Base-by-base conservation (phyloP, 1,284 basidiomycete species). In the Agroathelia rolfsii region DNA sequence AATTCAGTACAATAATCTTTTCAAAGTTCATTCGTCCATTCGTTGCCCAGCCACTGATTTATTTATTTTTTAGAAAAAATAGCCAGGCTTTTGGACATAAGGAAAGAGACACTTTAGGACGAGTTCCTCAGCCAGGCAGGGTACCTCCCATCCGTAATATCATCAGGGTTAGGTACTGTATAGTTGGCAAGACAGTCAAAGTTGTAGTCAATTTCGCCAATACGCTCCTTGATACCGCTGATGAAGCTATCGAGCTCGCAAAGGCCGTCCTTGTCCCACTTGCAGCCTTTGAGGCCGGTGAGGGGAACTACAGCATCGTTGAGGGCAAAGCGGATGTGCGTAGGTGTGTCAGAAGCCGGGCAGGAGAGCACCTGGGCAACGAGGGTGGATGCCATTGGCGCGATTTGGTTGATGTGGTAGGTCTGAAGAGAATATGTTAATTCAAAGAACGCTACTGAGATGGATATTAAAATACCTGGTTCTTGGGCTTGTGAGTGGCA, bases 231-330 rank as follows among this genome's bases (percentile, higher is more conserved):
- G 61, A 85, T 72, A 1, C 73, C 78, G 1, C 55, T 60, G 20
- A 92, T 69, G 51, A 95, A 93, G 3, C 69, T 72, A 26, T 72
- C 61, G 5, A 93, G 60, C 1, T 81, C 64, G 45, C 90, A 96
- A 52, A 93, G 69, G 8, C 90, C 89, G 38, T 92, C 75, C 27
- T 68, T 61, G 45, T 79, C 65, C 44, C 71, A 53, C 1, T 79
- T 72, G 44, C 87, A 92, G 2, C 81, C 83, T 14, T 64, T 60
- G 47, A 87, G 69, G 21, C 78, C 72, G 2, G 78, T 79, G 24
- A 94, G 66, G 1, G 92, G 88, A 1, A 76, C 67, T 2, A 92
- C 83, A 3, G 84, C 90, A 50, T 95, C 92, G 58, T 94, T 94
- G 53, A 89, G 71, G 48, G 85, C 71, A 34, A 84, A 62, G 4